Percentiles rank a stretch among this genome's conserved stretches.
Evolutionary conservation across 495 filamentous ascomycete genomes (phyloP).

Genomic region (Haplographium delicatum): DNA sequence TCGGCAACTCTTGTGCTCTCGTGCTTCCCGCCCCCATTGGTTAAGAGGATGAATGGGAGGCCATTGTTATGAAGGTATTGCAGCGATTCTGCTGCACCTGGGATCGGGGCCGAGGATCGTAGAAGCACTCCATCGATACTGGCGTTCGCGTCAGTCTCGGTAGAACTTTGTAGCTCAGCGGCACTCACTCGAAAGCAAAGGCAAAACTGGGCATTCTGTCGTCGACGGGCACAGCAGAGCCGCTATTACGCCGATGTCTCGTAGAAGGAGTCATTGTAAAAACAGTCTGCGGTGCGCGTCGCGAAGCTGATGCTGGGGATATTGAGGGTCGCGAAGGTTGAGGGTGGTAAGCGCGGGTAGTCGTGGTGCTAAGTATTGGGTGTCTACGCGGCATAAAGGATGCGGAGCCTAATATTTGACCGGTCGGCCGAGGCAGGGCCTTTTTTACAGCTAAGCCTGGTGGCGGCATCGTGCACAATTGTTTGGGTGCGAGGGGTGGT

Average conservation of each 20-base stretch:
- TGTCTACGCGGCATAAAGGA: no score
- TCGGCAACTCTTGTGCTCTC: constrained; percentile 67
- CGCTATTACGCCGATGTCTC: neutral
- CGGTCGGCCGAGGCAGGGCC: no score
- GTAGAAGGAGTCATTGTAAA: constrained; percentile 2
- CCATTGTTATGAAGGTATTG: constrained; percentile 59
- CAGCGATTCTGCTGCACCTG: constrained; percentile 76
- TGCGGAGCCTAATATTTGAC: no score
- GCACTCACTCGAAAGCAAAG: constrained; percentile 16
- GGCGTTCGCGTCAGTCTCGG: constrained; percentile 2
- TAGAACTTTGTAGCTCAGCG: neutral
- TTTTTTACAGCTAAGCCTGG: no score
- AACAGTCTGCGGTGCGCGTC: neutral
- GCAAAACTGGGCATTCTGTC: constrained; percentile 12
- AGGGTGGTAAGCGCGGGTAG: neutral
- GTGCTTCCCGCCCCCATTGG: constrained; percentile 80
- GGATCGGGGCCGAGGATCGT: constrained; percentile 72
- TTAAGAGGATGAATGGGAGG: constrained; percentile 82
- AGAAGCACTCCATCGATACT: constrained; percentile 90
- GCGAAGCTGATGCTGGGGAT: neutral
- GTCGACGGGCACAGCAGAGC: neutral
- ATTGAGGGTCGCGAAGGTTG: neutral
- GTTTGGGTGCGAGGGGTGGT: no score
- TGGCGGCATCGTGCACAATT: no score
- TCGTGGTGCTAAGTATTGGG: neutral